Base-by-base conservation (phyloP, 495 filamentous ascomycete genomes). In the Talaromyces wortmannii region DNA sequence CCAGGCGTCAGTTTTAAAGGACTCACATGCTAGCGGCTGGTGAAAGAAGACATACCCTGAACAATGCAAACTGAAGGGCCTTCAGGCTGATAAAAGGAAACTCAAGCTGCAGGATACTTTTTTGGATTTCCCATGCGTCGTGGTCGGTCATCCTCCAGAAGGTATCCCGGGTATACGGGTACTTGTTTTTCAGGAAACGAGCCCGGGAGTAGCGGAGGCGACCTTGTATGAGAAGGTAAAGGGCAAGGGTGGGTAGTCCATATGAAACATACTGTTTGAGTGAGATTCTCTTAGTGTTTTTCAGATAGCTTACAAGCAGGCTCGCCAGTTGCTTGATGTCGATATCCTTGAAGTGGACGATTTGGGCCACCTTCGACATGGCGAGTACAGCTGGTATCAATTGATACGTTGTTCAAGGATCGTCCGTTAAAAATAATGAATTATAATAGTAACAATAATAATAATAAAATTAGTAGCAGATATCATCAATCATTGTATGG, bases 41-140 rank as follows among this genome's bases (percentile, higher is more conserved):
- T 23, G 23, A 23, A 23, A 23, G 0, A 17, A 23, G 23, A 40
- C 56, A 6, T 53, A 83, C 79, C 65, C 78, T 78, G 65, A 88
- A 87, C 3, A 89, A 66, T 0, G 81, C 86, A 64, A 87, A 88
- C 52, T 86, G 77, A 33, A 88, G 61, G 3, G 78, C 56, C 47
- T 82, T 78, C 33, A 76, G 64, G 49, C 73, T 78, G 5, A 79
- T 71, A 23, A 78, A 76, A 0, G 85, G 84, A 52, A 85, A 83
- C 59, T 88, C 83, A 23, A 78, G 70, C 48, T 77, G 59, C 3
- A 65, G 57, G 5, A 86, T 31, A 8, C 62, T 58, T 42, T 72
- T 65, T 31, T 83, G 75, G 55, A 87, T 84, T 32, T 73, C 59
- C 53, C 72, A 83, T 1, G 84, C 83, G 18, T 87, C 76, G 33